phyloP scores from a whole-genome alignment of 768 basidiomycete genomes.

The Boletus insuetus region DNA sequence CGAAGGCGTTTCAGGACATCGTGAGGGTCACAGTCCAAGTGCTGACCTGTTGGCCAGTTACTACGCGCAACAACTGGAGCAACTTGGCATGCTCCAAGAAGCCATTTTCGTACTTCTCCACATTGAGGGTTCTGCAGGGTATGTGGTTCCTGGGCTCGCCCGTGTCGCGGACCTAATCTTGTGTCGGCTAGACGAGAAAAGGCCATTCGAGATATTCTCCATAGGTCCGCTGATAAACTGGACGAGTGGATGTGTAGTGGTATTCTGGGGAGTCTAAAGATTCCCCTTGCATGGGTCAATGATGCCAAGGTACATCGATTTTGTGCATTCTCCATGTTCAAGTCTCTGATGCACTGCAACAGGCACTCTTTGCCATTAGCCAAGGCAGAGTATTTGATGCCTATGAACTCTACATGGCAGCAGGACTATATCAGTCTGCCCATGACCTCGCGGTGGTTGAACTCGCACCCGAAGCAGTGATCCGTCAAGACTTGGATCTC shows the following conservation, averaged over 20 bases:
- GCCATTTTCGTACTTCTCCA: conserved; percentile 89
- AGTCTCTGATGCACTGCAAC: conserved; percentile 3
- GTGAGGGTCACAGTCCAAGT: conserved; percentile 77
- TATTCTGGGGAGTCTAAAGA: conserved; percentile 69
- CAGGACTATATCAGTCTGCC: conserved; percentile 67
- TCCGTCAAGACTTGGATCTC: conserved; percentile 54
- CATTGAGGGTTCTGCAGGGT: conserved; percentile 80
- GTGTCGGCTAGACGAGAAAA: conserved; percentile 65
- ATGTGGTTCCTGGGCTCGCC: conserved; percentile 25
- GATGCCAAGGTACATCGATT: conserved; percentile 69
- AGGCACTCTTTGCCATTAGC: conserved; percentile 69
- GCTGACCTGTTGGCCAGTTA: conserved; percentile 81
- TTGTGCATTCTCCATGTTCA: not conserved
- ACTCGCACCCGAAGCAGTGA: conserved; percentile 83
- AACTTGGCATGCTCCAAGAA: conserved; percentile 75
- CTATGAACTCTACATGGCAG: conserved; percentile 72
- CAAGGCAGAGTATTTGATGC: conserved; percentile 65
- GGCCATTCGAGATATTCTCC: conserved; percentile 77
- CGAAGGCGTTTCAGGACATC: conserved; percentile 43
- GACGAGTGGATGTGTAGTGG: conserved; percentile 75
- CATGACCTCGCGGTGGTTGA: conserved; percentile 84
- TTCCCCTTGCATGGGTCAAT: conserved; percentile 86
- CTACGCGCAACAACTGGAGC: conserved; percentile 87
- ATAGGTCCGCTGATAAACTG: conserved; percentile 60
- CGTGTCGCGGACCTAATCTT: conserved; percentile 5